These are phyloP conservation scores for Rhodotorula sp. DNA, from an alignment of 1,284 basidiomycete genomes.

Conservation along the genomic window DNA sequence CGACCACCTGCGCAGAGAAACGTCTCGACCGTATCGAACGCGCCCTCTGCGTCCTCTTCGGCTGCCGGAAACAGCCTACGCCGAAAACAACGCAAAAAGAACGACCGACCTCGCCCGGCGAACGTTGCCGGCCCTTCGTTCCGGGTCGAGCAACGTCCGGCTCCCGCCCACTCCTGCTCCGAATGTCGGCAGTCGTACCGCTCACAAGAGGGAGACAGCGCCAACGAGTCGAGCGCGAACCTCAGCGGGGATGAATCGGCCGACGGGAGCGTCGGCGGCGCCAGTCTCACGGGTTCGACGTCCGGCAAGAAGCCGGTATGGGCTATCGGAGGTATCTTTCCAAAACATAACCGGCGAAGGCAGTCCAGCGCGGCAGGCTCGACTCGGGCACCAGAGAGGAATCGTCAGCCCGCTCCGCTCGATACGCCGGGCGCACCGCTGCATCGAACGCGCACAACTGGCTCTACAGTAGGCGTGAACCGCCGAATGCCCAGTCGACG, in stretches of 20 bases:
- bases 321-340: conserved; percentile 30
- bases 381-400: no score
- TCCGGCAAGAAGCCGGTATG: conserved; percentile 9
- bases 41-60: background rate
- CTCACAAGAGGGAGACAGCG: background rate
- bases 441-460: background rate
- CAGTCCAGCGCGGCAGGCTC: background rate
- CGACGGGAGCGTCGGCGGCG: conserved; percentile 1
- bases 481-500: background rate
- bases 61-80: background rate
- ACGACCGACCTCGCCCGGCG: conserved; percentile 1
- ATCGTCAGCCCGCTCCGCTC: no score
- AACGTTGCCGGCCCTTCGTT: conserved; percentile 15
- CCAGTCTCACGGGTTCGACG: background rate
- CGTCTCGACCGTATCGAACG: background rate
- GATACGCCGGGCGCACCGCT: no score
- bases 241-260: conserved; percentile 1
- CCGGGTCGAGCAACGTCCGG: no score
- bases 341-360: conserved; percentile 6
- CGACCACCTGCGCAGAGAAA: background rate
- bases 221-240: background rate
- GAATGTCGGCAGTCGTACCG: background rate
- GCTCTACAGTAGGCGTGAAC: background rate
- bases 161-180: background rate
- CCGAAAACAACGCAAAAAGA: background rate